Evolutionary conservation across 2,329 filamentous ascomycete species (phyloP), one percentile per base, ranked within the genome.

Genomic region (Chrysoporthe austroafricana): DNA sequence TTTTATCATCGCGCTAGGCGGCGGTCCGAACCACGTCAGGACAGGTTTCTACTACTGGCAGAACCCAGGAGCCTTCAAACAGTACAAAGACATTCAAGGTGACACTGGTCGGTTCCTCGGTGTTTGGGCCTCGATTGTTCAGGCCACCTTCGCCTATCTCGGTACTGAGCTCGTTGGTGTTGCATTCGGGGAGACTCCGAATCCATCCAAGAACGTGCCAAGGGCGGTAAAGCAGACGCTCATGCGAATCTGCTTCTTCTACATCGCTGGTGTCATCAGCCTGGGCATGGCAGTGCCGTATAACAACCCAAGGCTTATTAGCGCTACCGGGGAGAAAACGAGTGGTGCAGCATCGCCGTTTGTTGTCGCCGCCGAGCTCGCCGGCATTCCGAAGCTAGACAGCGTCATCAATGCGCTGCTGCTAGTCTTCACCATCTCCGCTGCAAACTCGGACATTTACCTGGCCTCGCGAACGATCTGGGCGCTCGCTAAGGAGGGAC

Each of bases 141-240:
- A 78, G 60, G 77, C 80, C 0, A 78, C 77, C 6, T 82, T 81
- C 56, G 77, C 77, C 32, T 81, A 80, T 50, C 74, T 77, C 56
- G 77, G 77, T 18, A 89, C 89, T 2, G 88, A 91, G 75, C 81
- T 91, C 44, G 87, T 91, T 64, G 89, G 89, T 75, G 88, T 91
- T 21, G 91, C 89, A 0, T 88, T 91, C 36, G 89, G 88, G 65
- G 88, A 91, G 76, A 88, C 88, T 0, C 87, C 90, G 73, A 90
- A 91, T 76, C 89, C 89, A 2, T 84, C 88, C 71, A 85, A 85
- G 75, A 90, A 87, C 61, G 88, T 91, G 66, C 89, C 89, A 2
- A 82, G 85, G 57, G 90, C 89, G 36, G 90, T 91, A 77, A 89
- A 86, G 73, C 83, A 91, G 66, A 91, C 89, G 50, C 90, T 91